Conservation (phyloP, 2,329 filamentous ascomycete genomes). For the Ascosphaera acerosa region DNA sequence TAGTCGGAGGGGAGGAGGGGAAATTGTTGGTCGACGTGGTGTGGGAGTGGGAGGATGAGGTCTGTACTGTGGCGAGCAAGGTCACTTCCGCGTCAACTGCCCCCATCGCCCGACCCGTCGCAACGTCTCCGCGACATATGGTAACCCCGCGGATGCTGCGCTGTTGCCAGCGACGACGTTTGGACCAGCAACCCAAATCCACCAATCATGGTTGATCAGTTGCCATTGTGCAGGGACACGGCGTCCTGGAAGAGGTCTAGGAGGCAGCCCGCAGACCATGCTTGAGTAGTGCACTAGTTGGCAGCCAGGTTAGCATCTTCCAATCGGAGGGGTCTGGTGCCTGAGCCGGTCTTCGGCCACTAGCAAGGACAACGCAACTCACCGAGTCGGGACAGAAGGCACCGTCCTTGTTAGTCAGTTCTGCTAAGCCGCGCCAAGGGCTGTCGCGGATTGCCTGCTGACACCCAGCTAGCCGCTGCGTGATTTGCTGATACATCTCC, state of each 20-base stretch:
- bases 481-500: constrained; percentile 89
- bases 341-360: constrained; percentile 4
- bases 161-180: no score
- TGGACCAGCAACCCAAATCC: no score
- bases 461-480: constrained; percentile 53
- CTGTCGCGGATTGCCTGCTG: constrained; percentile 60
- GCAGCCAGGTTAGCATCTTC: constrained; percentile 5
- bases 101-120: no score
- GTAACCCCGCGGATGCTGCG: no score
- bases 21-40: no score
- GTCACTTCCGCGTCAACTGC: no score
- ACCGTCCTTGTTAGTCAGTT: constrained; percentile 79
- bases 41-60: neutral
- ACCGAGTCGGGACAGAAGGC: constrained; percentile 70
- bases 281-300: constrained; percentile 63
- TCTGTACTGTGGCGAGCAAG: neutral
- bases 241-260: constrained; percentile 43
- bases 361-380: constrained; percentile 16
- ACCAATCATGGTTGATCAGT: no score
- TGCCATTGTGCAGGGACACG: neutral
- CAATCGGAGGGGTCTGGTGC: no score
- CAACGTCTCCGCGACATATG: no score
- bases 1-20: no score
- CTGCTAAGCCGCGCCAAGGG: constrained; percentile 72
- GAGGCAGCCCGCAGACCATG: constrained; percentile 85